Evolutionary conservation across 148 eudicot species (phyloP), one percentile per base, ranked within the genome.

Genomic region (Fallopia convolvulus): DNA sequence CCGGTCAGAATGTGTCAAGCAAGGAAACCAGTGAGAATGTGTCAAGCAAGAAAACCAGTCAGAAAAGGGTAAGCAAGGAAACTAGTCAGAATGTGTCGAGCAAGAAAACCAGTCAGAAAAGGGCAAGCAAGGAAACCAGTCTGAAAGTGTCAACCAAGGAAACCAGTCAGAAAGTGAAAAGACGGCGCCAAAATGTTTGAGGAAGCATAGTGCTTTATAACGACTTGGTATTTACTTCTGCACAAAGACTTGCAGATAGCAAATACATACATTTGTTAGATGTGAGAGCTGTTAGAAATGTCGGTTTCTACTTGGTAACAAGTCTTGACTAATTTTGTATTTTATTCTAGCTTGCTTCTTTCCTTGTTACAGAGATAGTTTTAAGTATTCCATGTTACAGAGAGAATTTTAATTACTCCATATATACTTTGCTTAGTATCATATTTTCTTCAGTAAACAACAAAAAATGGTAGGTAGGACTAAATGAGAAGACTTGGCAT

Each of bases 111-210:
- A n/a, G 61, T 55, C 5, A 17, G 58, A 52, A 52, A 13, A 0
- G 3, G 26, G 0, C 15, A 48, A 48, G 3, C 50, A 48, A 48
- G 17, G 14, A 48, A 48, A 48, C 17, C 50, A 48, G 50, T 42
- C 8, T 36, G 39, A 53, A 53, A 15, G 60, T 15, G 60, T 3
- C 68, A 61, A 61, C 39, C 68, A 61, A 61, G 33, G 68, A 61
- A 26, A 66, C 42, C 8, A 33, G 41, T 66, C n/a, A 33, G 42
- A 68, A 68, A 17, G 72, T 68, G 3, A 68, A 68, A 17, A 68
- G 36, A 68, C 46, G 21, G 21, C 72, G 72, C 40, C 36, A 68
- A 68, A 68, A 68, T 32, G 72, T 68, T 17, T 68, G 20, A 68
- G 20, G 44, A 68, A 68, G 44, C 44, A 36, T 32, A 11, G 13